Evolutionary conservation across 129 eudicot species (phyloP).

Genomic region (Heracleum sosnowskyi): DNA sequence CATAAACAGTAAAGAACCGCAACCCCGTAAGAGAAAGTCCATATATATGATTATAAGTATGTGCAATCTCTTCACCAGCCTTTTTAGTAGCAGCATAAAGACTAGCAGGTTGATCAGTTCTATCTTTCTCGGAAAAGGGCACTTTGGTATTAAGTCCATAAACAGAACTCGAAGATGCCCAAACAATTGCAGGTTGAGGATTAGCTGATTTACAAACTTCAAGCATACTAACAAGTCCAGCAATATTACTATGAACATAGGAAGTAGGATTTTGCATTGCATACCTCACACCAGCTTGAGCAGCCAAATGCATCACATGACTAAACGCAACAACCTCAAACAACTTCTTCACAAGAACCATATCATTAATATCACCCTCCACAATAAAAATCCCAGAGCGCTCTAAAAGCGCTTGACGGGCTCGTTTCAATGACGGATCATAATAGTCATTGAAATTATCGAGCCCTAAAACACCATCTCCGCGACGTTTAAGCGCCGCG

Average conservation of each 20-base stretch:
- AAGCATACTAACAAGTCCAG: slow-evolving; percentile 63
- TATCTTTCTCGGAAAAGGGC: slow-evolving; percentile 72
- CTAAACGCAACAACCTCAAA: slow-evolving; percentile 55
- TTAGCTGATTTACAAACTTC: slow-evolving; percentile 66
- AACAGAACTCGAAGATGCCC: slow-evolving; percentile 85
- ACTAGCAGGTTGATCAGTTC: slow-evolving; percentile 85
- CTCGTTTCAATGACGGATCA: slow-evolving; percentile 62
- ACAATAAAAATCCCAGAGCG: slow-evolving; percentile 59
- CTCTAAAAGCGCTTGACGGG: slow-evolving; percentile 53
- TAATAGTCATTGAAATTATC: slow-evolving; percentile 72
- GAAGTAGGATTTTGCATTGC: slow-evolving; percentile 81
- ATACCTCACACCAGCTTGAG: slow-evolving; percentile 83
- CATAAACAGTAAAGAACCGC: slow-evolving; percentile 79
- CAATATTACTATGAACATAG: slow-evolving; percentile 68
- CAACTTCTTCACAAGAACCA: slow-evolving; percentile 35
- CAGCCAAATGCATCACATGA: slow-evolving; percentile 86
- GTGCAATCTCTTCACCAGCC: slow-evolving; percentile 86
- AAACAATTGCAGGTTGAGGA: slow-evolving; percentile 84
- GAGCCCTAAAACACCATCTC: slow-evolving; percentile 75
- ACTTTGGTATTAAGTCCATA: slow-evolving; percentile 73
- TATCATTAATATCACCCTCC: slow-evolving; percentile 77
- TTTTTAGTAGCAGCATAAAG: slow-evolving; percentile 80
- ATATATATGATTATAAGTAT: slow-evolving; percentile 73
- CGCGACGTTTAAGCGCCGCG: slow-evolving; percentile 64
- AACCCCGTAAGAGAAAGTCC: slow-evolving; percentile 73